Conservation (phyloP, 352 stramenopile genomes). For the Globisporangium parvum region DNA sequence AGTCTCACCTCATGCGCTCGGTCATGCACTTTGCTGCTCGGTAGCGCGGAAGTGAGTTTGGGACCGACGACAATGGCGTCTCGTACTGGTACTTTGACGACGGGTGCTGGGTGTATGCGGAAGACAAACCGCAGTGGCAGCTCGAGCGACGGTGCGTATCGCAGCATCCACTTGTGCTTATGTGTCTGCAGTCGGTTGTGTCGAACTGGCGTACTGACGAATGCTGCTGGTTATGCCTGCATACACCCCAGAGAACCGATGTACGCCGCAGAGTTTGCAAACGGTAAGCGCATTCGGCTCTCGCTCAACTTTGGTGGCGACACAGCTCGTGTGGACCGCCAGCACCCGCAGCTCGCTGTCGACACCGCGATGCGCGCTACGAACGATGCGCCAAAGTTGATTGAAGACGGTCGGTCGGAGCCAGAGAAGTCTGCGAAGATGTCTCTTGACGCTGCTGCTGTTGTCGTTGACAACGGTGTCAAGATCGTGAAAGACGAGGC, state of each 20-base stretch:
- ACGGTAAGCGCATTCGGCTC: constrained; percentile 64
- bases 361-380: not conserved
- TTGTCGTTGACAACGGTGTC: not conserved
- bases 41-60: constrained; percentile 59
- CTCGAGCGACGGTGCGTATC: constrained; percentile 16
- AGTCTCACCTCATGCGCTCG: too few relatives aligned
- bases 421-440: not conserved
- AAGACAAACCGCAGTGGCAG: constrained; percentile 68
- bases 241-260: constrained; percentile 22
- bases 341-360: not conserved
- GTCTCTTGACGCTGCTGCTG: not conserved
- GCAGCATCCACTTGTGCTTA: not conserved
- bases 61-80: constrained; percentile 63
- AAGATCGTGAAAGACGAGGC: not conserved
- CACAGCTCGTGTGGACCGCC: not conserved
- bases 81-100: constrained; percentile 87
- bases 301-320: constrained; percentile 65
- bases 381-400: not conserved
- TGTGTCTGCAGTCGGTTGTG: not conserved
- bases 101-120: constrained; percentile 79
- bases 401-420: not conserved
- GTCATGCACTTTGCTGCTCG: not conserved
- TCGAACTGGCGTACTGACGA: not conserved
- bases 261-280: constrained; percentile 71
- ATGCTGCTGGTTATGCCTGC: not conserved